These are phyloP conservation scores for Myriosclerotinia duriaeana DNA, from an alignment of 2,329 filamentous ascomycete genomes.

Conservation along the genomic window DNA sequence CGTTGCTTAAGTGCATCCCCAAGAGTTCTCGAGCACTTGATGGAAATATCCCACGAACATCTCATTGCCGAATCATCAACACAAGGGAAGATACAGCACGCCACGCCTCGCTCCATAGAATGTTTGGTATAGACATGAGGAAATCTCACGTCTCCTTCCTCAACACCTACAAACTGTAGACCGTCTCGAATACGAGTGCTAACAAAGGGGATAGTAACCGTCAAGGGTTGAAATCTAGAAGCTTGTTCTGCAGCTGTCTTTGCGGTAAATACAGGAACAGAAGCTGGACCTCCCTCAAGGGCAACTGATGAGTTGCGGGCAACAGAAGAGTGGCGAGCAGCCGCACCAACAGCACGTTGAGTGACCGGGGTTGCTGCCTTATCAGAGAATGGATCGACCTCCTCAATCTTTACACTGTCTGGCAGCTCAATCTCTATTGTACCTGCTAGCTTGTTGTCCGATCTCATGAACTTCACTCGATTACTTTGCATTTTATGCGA, in stretches of 20 bases:
- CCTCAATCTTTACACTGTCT: conserved; percentile 59
- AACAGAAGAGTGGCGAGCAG: conserved; percentile 33
- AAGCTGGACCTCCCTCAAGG: conserved; percentile 42
- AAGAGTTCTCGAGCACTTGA: conserved; percentile 81
- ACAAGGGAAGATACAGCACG: conserved; percentile 89
- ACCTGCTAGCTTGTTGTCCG: conserved; percentile 48
- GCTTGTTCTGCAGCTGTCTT: conserved; percentile 42
- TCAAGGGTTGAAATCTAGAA: conserved; percentile 57
- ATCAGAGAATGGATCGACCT: conserved; percentile 54
- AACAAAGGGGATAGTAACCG: conserved; percentile 72
- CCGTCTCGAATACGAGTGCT: conserved; percentile 78
- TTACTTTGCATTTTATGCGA: conserved; percentile 75
- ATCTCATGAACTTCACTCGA: conserved; percentile 51
- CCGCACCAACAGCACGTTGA: conserved; percentile 42
- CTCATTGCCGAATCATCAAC: conserved; percentile 80
- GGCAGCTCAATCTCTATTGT: conserved; percentile 61
- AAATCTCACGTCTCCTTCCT: conserved; percentile 76
- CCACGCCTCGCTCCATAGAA: conserved; percentile 72
- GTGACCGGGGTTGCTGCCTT: conserved; percentile 48
- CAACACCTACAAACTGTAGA: conserved; percentile 85
- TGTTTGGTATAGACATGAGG: conserved; percentile 90
- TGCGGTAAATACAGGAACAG: conserved; percentile 39
- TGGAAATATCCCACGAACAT: conserved; percentile 83
- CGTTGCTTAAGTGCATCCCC: conserved; percentile 66
- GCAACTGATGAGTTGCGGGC: conserved; percentile 36